phyloP scores from a whole-genome alignment of 2,329 filamentous ascomycete genomes.

The Aspergillus sp. region DNA sequence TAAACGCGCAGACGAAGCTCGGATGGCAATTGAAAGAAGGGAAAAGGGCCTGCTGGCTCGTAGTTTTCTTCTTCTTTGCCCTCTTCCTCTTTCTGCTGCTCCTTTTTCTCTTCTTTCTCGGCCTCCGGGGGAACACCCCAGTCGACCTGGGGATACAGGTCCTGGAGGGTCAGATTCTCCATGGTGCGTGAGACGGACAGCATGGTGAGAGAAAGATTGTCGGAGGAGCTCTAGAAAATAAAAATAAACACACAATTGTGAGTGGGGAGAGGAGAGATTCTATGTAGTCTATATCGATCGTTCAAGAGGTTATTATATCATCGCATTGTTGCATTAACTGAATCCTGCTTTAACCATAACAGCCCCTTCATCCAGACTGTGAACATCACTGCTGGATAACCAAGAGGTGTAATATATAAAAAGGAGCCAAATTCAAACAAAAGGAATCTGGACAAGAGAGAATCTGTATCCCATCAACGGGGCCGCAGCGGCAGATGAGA shows the following conservation, averaged over 20 bases:
- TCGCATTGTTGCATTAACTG: slow-evolving; percentile 19
- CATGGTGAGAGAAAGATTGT: slow-evolving; percentile 6
- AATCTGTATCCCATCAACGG: slow-evolving; percentile 42
- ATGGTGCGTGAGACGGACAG: slow-evolving; percentile 15
- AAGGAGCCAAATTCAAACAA: neutral
- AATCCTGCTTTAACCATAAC: slow-evolving; percentile 7
- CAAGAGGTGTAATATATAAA: neutral
- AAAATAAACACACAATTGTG: slow-evolving; percentile 7
- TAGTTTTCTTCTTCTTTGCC: slow-evolving; percentile 5
- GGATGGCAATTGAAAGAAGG: slow-evolving; percentile 46
- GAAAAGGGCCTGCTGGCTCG: slow-evolving; percentile 30
- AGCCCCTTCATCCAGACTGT: neutral
- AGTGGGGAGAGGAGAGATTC: neutral
- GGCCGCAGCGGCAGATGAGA: slow-evolving; percentile 39
- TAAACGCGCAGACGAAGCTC: slow-evolving; percentile 47
- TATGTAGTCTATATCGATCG: neutral
- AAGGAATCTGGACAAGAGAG: slow-evolving; percentile 7
- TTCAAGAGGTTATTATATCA: neutral
- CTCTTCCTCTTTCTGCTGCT: slow-evolving; percentile 8
- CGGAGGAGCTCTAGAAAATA: slow-evolving; percentile 7
- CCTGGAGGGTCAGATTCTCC: slow-evolving; percentile 18
- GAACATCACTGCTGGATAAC: neutral
- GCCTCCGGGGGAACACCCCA: neutral
- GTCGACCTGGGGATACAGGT: slow-evolving; percentile 2
- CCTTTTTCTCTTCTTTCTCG: slow-evolving; percentile 11